Evolutionary conservation across 352 stramenopile species (phyloP), one percentile per base, ranked within the genome.

Genomic region (Globisporangium apiculatum): DNA sequence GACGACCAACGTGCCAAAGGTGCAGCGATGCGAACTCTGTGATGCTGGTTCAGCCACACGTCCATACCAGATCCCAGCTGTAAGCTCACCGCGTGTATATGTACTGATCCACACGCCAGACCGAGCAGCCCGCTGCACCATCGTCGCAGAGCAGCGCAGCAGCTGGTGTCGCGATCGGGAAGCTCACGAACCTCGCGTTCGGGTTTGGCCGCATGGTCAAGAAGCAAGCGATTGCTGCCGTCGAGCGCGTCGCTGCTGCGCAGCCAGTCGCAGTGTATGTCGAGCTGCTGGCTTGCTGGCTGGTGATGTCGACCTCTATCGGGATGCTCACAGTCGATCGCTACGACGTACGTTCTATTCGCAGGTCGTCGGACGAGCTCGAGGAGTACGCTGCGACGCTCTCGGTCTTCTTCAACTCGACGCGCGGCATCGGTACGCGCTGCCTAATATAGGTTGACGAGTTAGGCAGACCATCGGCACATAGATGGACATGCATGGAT

Each of bases 191-290:
- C 57, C 54, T 93, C n/a, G 83, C 83, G 0, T 84, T 85, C 57
- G 83, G 83, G 0, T 93, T 93, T 55, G 83, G 83, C 6, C 73
- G 81, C 15, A 91, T 91, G 78, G 78, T 93, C 48, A 91, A 91
- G 63, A 93, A 91, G 50, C 83, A 93, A 64, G 81, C 83, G 7
- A 87, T 91, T 48, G 81, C 83, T 37, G 83, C 79, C 7, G 83
- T 93, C 14, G 83, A 93, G 62, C 79, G 83, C 17, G 81, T 87
- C 14, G 81, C 78, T 15, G 76, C 81, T 37, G 78, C 79, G 0
- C 78, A 79, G 37, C 57, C 67, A n/a, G 55, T 83, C 17, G 62
- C 69, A 51, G 64, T 87, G 81, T 91, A 62, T 38, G 76, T 67
- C 24, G 24, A 4, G 31, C 15, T 1, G 18, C 49, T 10, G 15